A percentile compares a stretch with the other conserved stretches of the same genome.
phyloP scores from a whole-genome alignment of 345 rosid genomes.

The Cardamine resedifolia region DNA sequence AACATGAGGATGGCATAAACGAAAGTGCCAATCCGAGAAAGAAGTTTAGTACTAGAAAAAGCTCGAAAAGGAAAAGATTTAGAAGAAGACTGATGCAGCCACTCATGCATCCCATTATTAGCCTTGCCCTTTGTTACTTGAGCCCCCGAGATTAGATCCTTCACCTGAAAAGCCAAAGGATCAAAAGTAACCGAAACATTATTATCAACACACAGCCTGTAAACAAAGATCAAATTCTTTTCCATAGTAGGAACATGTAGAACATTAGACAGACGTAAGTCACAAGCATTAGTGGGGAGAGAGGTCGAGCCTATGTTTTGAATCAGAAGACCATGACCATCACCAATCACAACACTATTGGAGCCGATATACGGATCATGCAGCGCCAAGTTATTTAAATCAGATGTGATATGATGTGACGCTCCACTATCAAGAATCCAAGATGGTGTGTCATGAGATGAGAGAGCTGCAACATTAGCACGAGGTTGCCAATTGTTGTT shows the following conservation, averaged over 20 bases:
- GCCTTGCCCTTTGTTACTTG: too few relatives aligned
- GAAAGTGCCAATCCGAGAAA: too few relatives aligned
- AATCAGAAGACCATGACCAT: background rate
- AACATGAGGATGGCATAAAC: too few relatives aligned
- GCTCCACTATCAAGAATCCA: background rate
- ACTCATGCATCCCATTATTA: too few relatives aligned
- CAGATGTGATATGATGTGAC: background rate
- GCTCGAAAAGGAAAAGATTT: too few relatives aligned
- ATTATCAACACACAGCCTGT: background rate
- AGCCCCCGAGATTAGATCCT: background rate
- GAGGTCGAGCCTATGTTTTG: background rate
- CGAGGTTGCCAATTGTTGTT: background rate
- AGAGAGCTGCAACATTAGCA: background rate
- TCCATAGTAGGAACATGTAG: background rate
- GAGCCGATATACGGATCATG: background rate
- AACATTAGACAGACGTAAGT: too few relatives aligned
- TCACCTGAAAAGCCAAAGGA: background rate
- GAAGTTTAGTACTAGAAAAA: too few relatives aligned
- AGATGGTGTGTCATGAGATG: background rate
- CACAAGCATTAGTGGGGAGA: too few relatives aligned
- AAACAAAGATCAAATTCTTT: too few relatives aligned
- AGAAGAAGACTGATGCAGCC: too few relatives aligned
- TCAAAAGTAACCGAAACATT: background rate
- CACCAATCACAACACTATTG: accelerated
- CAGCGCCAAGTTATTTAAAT: accelerated